Evolutionary conservation across 805 yeast genomes (phyloP).

Genomic region (Starmerella khaoyaiensis): DNA sequence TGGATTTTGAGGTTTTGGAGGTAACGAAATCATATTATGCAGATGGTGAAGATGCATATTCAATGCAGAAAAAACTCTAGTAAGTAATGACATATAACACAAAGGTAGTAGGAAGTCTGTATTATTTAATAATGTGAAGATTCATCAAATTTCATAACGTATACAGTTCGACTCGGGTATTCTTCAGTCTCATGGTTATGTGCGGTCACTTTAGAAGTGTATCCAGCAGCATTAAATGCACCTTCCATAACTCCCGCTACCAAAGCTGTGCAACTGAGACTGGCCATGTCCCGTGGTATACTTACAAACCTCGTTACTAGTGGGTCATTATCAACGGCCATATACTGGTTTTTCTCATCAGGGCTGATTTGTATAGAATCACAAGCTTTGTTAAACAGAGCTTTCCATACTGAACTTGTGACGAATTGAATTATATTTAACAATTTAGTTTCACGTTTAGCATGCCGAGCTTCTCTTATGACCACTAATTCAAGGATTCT

Average conservation of each 20-base stretch:
- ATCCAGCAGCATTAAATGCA: constrained; percentile 57
- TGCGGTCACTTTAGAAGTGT: constrained; percentile 69
- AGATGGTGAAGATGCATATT: constrained; percentile 95
- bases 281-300: constrained; percentile 67
- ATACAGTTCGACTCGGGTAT: constrained; percentile 56
- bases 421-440: constrained; percentile 62
- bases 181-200: constrained; percentile 56
- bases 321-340: constrained; percentile 72
- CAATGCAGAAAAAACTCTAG: constrained; percentile 55
- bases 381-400: constrained; percentile 58
- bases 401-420: constrained; percentile 58
- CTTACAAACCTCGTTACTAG: constrained; percentile 57
- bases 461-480: constrained; percentile 46
- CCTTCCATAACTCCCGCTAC: constrained; percentile 81
- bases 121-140: no score
- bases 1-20: constrained; percentile 66
- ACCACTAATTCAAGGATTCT: constrained; percentile 56
- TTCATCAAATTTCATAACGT: constrained; percentile 52
- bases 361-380: constrained; percentile 65
- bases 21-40: constrained; percentile 86
- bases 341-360: constrained; percentile 51
- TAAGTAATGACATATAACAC: not conserved
- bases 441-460: constrained; percentile 51
- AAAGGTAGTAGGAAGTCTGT: not conserved
- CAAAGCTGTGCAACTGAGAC: constrained; percentile 68